Evolutionary conservation across 805 yeast genomes (phyloP), one percentile per base, ranked within the genome.

Genomic region (Candida namnaoensis): DNA sequence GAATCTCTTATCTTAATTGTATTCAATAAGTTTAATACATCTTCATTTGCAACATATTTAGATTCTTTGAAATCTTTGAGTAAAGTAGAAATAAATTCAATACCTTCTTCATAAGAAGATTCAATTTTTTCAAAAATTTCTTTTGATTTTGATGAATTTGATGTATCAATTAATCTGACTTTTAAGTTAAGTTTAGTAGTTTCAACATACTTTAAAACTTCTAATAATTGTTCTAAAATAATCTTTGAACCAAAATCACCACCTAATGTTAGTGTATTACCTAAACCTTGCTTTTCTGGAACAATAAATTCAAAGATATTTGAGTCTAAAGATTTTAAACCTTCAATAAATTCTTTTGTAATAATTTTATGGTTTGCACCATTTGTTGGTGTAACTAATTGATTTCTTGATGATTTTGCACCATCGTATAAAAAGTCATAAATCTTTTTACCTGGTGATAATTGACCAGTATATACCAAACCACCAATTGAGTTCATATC

Each of bases 321-420:
- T 24, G 48, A 43, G 5, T 41, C 19, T 3, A 41, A 39, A 6
- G 13, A 32, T 4, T 39, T 36, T 7, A 46, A 14, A 4, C 23
- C 27, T 5, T 38, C 36, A 8, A 58, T n/a, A 1, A 39, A 34
- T 0, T 47, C 44, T 27, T 57, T 41, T 1, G 49, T 51, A 0
- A 52, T 38, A 25, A 44, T 43, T 11, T 64, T 51, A 41, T 68
- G 68, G 12, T 58, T 46, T 3, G 61, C 42, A 13, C 52, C 53
- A 2, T 63, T 65, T 26, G 73, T 73, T 0, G 91, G 83, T 4
- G 72, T 57, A n/a, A 78, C 55, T 14, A 66, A 47, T 1, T 67
- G 58, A 48, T 81, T 72, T 45, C 95, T 69, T 15, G 60, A 50
- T 1, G 49, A 37, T 19, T 61, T 51, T 2, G 80, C 67, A 32